Evolutionary conservation across 2,329 filamentous ascomycete genomes (phyloP).

Genomic region (Sclerotinia spermophila): DNA sequence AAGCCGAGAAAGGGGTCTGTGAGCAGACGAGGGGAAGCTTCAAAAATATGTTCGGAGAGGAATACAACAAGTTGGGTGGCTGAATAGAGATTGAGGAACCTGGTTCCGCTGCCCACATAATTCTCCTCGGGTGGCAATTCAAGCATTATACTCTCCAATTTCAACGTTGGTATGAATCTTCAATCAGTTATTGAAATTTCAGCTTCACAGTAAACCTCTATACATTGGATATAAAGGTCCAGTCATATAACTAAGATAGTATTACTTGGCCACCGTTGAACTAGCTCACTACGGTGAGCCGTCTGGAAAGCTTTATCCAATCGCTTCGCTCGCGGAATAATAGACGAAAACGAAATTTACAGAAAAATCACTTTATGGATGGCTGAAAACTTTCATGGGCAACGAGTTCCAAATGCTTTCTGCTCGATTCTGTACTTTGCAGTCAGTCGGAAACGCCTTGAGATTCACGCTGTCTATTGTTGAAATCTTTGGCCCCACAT

Average conservation of each 20-base stretch:
- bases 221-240: background rate
- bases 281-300: background rate
- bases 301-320: background rate
- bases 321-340: background rate
- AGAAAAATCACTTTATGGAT: background rate
- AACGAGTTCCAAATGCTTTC: background rate
- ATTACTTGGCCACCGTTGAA: background rate
- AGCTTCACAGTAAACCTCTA: background rate
- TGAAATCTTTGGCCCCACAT: background rate
- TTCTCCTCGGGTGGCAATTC: background rate
- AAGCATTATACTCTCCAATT: background rate
- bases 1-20: conserved; percentile 21
- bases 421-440: background rate
- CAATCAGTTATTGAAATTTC: background rate
- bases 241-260: background rate
- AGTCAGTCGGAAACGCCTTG: background rate
- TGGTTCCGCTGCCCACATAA: background rate
- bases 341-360: background rate
- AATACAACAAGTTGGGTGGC: background rate
- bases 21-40: conserved; percentile 21
- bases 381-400: background rate
- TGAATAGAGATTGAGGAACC: background rate
- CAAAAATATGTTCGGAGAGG: conserved; percentile 23
- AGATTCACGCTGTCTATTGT: background rate
- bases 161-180: background rate